A percentile compares a stretch with the other conserved stretches of the same genome.
These are phyloP conservation scores for Vitis vinifera DNA, from an alignment of 164 flowering plant species.

Conservation along the genomic window DNA sequence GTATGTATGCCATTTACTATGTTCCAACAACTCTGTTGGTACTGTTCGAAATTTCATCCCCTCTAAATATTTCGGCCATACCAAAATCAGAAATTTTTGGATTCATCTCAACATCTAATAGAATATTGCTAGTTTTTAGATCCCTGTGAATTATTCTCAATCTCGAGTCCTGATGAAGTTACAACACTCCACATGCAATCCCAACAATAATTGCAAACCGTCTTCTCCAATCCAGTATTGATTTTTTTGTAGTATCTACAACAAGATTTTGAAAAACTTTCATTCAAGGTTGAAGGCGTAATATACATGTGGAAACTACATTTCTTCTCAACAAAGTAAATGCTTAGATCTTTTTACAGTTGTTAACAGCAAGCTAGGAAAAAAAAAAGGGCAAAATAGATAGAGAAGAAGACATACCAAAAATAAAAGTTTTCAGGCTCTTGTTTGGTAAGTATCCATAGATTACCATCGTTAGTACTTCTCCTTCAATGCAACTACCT, in stretches of 20 bases:
- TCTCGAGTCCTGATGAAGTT: slow-evolving; percentile 50
- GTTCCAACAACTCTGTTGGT: slow-evolving; percentile 35
- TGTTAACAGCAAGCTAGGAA: neutral
- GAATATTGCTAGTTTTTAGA: slow-evolving; percentile 37
- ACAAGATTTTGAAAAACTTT: neutral
- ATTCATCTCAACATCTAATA: slow-evolving; percentile 31
- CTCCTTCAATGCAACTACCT: slow-evolving; percentile 27
- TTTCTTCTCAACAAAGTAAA: no score
- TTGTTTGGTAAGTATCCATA: slow-evolving; percentile 44
- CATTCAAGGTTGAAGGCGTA: no score
- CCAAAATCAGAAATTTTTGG: slow-evolving; percentile 53
- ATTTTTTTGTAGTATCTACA: slow-evolving; percentile 19
- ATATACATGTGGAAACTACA: no score
- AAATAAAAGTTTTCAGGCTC: slow-evolving; percentile 28
- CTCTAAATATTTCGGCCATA: slow-evolving; percentile 32
- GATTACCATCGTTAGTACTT: slow-evolving; percentile 31
- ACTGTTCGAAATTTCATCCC: slow-evolving; percentile 22
- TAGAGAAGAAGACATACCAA: slow-evolving; percentile 16
- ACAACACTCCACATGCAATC: slow-evolving; percentile 43
- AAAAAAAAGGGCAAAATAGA: neutral
- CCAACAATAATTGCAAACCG: slow-evolving; percentile 35
- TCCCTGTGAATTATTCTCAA: slow-evolving; percentile 35
- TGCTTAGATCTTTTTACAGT: no score
- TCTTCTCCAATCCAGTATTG: slow-evolving; percentile 29
- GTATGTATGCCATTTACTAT: slow-evolving; percentile 13